A percentile compares a stretch with the other conserved stretches of the same genome.
Conservation (phyloP, 2,329 filamentous ascomycete genomes). For the Chaetomiaceae sp. region DNA sequence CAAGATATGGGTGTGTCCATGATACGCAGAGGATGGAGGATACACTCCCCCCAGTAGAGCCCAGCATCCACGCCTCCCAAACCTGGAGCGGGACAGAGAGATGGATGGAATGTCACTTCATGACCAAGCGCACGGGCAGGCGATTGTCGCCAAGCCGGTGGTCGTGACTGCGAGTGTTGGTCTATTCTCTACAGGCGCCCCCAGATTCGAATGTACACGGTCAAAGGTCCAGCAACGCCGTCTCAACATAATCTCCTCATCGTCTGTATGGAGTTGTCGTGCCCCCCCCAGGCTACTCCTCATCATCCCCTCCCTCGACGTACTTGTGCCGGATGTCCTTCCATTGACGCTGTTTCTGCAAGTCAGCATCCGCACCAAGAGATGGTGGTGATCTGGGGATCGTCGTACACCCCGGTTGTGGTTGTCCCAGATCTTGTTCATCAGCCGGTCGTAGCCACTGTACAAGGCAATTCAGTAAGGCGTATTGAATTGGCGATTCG, state of each 20-base stretch:
- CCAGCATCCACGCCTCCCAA: too few relatives aligned
- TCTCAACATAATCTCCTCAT: slow-evolving; percentile 1
- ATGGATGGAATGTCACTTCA: too few relatives aligned
- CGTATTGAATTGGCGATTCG: slow-evolving; percentile 2
- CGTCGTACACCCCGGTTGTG: slow-evolving; percentile 77
- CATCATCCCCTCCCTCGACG: slow-evolving; percentile 62
- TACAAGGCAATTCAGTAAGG: slow-evolving; percentile 19
- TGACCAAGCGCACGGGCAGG: too few relatives aligned
- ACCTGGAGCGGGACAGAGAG: too few relatives aligned
- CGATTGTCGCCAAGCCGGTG: not conserved
- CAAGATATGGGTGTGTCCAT: too few relatives aligned
- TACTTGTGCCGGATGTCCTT: slow-evolving; percentile 97
- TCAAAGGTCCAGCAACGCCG: slow-evolving; percentile 6
- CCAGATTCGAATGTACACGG: slow-evolving; percentile 19
- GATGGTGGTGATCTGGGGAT: not conserved
- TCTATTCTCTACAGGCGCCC: slow-evolving; percentile 19
- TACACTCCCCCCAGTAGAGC: too few relatives aligned
- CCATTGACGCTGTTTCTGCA: slow-evolving; percentile 78
- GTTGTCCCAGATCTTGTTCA: slow-evolving; percentile 84
- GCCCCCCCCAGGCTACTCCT: slow-evolving; percentile 46
- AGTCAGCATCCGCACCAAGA: slow-evolving; percentile 27
- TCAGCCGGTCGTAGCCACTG: slow-evolving; percentile 75
- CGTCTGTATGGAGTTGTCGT: not conserved
- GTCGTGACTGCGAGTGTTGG: slow-evolving; percentile 5
- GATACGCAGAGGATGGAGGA: too few relatives aligned